Conservation (phyloP, 768 basidiomycete species). For the Omphalotus guepiniiformis region DNA sequence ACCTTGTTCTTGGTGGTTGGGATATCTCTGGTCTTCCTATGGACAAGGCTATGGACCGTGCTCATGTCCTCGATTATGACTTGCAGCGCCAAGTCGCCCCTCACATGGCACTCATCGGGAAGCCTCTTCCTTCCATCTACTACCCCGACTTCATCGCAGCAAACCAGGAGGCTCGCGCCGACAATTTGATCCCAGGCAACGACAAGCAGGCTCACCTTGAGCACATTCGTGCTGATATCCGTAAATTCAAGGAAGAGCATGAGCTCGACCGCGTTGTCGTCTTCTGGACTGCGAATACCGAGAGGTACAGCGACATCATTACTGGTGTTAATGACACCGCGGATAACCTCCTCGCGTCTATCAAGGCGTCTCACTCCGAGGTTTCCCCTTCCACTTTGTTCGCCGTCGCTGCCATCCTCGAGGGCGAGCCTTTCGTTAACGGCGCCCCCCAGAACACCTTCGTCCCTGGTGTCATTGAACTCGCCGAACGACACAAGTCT, state of each 20-base stretch:
- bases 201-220: slow-evolving; percentile 93
- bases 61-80: slow-evolving; percentile 93
- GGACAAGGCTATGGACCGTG: slow-evolving; percentile 91
- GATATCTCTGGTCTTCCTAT: slow-evolving; percentile 85
- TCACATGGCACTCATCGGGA: slow-evolving; percentile 72
- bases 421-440: slow-evolving; percentile 93
- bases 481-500: slow-evolving; percentile 82
- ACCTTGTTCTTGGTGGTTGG: slow-evolving; percentile 97
- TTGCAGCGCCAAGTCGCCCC: slow-evolving; percentile 93
- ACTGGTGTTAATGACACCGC: slow-evolving; percentile 94
- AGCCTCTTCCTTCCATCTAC: slow-evolving; percentile 92
- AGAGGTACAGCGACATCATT: slow-evolving; percentile 94
- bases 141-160: slow-evolving; percentile 98
- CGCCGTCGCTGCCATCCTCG: slow-evolving; percentile 92
- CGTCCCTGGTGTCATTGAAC: slow-evolving; percentile 89
- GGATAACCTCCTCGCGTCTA: slow-evolving; percentile 76
- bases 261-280: slow-evolving; percentile 84
- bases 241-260: slow-evolving; percentile 83
- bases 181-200: slow-evolving; percentile 82
- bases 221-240: slow-evolving; percentile 89
- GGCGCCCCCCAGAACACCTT: slow-evolving; percentile 99
- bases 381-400: slow-evolving; percentile 97
- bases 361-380: slow-evolving; percentile 83
- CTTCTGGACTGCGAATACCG: slow-evolving; percentile 99
- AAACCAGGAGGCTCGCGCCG: slow-evolving; percentile 94